These are phyloP conservation scores for Globisporangium irregulare DNA, from an alignment of 352 stramenopile genomes.

Conservation along the genomic window DNA sequence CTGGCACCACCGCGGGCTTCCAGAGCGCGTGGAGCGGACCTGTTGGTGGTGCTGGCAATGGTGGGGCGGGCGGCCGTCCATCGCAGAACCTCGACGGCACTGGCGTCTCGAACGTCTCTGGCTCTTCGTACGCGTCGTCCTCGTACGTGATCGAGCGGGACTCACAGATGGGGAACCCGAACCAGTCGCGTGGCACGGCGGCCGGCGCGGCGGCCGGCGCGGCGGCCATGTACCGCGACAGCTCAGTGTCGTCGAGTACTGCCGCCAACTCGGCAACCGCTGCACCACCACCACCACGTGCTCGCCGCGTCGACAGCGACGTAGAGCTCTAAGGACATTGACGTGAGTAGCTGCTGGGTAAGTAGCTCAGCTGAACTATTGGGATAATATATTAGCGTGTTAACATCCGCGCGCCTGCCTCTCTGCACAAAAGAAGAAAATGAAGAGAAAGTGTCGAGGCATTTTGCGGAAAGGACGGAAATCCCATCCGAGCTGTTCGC, in stretches of 20 bases:
- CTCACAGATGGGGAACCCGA: slow-evolving; percentile 13
- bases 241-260: slow-evolving; percentile 20
- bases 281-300: slow-evolving; percentile 11
- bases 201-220: slow-evolving; percentile 17
- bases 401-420: neutral
- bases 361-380: neutral
- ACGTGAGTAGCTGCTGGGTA: neutral
- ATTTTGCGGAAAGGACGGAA: neutral
- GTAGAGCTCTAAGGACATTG: slow-evolving; percentile 44
- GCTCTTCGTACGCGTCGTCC: slow-evolving; percentile 19
- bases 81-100: slow-evolving; percentile 19
- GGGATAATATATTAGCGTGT: neutral
- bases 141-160: slow-evolving; percentile 22
- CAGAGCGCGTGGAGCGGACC: slow-evolving; percentile 22
- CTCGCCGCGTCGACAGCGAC: slow-evolving; percentile 55
- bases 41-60: neutral
- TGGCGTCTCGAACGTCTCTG: slow-evolving; percentile 19
- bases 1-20: slow-evolving; percentile 23
- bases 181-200: slow-evolving; percentile 31
- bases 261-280: slow-evolving; percentile 6
- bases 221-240: slow-evolving; percentile 14
- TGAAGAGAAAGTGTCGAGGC: neutral
- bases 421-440: neutral
- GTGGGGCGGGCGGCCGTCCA: slow-evolving; percentile 1
- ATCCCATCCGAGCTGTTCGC: neutral